These are phyloP conservation scores for Clonostachys rhizophaga DNA, from an alignment of 2,329 filamentous ascomycete species.

Conservation along the genomic window DNA sequence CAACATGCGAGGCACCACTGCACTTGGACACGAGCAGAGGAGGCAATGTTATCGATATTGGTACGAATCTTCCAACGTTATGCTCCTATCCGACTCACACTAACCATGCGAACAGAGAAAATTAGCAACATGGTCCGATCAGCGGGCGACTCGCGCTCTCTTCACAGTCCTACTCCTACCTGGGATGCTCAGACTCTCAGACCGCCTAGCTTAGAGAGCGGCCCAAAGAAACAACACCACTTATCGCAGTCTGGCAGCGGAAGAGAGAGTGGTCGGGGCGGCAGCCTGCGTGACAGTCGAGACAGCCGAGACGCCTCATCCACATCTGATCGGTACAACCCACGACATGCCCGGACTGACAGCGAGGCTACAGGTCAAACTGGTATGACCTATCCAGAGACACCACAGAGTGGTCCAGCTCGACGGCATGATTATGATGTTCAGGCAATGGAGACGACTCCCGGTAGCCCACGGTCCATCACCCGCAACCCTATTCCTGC, in stretches of 20 bases:
- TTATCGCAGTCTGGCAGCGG: constrained; percentile 14
- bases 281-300: constrained; percentile 24
- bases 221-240: constrained; percentile 25
- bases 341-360: constrained; percentile 67
- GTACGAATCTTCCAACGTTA: constrained; percentile 37
- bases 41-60: constrained; percentile 88
- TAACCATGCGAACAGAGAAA: constrained; percentile 61
- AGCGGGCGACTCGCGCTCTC: constrained; percentile 58
- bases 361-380: constrained; percentile 72
- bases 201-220: constrained; percentile 43
- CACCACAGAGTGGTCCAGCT: constrained; percentile 61
- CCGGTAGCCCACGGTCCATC: constrained; percentile 67
- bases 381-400: constrained; percentile 71
- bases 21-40: constrained; percentile 89
- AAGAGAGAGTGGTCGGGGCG: constrained; percentile 32
- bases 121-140: constrained; percentile 89
- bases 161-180: constrained; percentile 50
- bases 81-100: no score
- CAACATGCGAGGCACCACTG: constrained; percentile 86
- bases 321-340: constrained; percentile 36
- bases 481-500: constrained; percentile 84
- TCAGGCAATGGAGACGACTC: constrained; percentile 88
- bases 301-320: constrained; percentile 42
- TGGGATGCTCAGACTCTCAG: constrained; percentile 64
- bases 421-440: constrained; percentile 92